Conservation (phyloP, 805 yeast genomes). For the Barnettozyma sucrosica region DNA sequence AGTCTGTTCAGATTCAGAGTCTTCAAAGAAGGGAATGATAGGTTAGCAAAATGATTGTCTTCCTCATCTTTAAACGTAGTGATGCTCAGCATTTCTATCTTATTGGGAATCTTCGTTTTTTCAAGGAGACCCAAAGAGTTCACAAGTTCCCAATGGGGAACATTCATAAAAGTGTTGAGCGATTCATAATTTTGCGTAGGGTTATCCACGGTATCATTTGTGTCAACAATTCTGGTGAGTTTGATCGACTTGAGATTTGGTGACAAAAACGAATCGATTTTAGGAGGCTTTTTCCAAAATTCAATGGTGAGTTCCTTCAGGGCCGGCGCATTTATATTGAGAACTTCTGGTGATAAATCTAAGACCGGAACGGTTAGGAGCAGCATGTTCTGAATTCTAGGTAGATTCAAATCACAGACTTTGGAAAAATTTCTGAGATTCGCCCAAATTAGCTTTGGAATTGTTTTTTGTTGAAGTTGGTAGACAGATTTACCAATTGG, state of each 20-base stretch:
- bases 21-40: slow-evolving; percentile 1
- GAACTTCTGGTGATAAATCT: background rate
- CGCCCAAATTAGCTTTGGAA: slow-evolving; percentile 6
- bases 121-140: slow-evolving; percentile 1
- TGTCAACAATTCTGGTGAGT: slow-evolving; percentile 6
- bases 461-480: background rate
- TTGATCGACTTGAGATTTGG: slow-evolving; percentile 8
- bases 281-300: slow-evolving; percentile 5
- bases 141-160: slow-evolving; percentile 8
- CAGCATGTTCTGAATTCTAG: slow-evolving; percentile 8
- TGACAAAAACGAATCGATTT: background rate
- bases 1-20: slow-evolving; percentile 6
- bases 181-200: background rate
- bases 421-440: slow-evolving; percentile 8
- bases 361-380: slow-evolving; percentile 4
- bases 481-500: slow-evolving; percentile 4
- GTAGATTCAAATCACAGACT: background rate
- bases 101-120: background rate
- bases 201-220: background rate
- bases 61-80: slow-evolving; percentile 7
- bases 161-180: slow-evolving; percentile 1
- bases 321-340: slow-evolving; percentile 4
- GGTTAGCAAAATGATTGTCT: background rate
- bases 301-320: slow-evolving; percentile 9
- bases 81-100: slow-evolving; percentile 2